Base-by-base conservation (phyloP, 257 asterid species). In the Nicotiana benthamiana region DNA sequence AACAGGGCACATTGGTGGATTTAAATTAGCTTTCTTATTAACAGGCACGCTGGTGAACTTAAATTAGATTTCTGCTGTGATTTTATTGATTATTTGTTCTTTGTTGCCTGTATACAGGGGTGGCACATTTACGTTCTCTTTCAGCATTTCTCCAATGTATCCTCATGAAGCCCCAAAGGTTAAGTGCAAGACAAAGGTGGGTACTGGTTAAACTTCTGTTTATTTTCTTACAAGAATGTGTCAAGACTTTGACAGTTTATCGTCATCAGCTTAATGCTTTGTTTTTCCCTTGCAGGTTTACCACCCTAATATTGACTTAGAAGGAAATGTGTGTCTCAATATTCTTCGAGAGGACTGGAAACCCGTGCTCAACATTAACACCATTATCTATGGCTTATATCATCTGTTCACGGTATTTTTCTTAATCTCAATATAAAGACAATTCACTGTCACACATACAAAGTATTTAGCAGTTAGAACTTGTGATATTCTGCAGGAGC, bases 131-230 rank as follows among this genome's bases (percentile, higher is more conserved):
- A 85, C 86, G 76, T 96, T 96, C 87, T 90, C 99, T 53, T 96
- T 96, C 90, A 93, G 90, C 80, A 93, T 96, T 81, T 87, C 99
- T 87, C 91, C 97, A 26, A 88, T 94, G 81, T 96, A 96, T 83
- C 99, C 99, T 66, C 99, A 96, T n/a, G 98, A 93, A 79, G 97
- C 99, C 68, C 99, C 99, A 17, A 96, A 96, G 87, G 97, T 96
- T 76, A 96, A 96, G 90, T 95, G 98, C 97, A 93, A 90, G 97
- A 95, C 99, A 12, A 95, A 92, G 99, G 99, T 95, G 86, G 65
- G 70, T 30, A 52, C 28, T 75, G 40, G 46, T 65, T 43, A 15
- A 30, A 36, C 22, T 43, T 28, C n/a, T 28, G 24, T 54, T 77
- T 68, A 20, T 53, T 59, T 67, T 32, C 10, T 9, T 18, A 9